Evolutionary conservation across 306 rosid species (phyloP).

Genomic region (Clitoria ternatea): DNA sequence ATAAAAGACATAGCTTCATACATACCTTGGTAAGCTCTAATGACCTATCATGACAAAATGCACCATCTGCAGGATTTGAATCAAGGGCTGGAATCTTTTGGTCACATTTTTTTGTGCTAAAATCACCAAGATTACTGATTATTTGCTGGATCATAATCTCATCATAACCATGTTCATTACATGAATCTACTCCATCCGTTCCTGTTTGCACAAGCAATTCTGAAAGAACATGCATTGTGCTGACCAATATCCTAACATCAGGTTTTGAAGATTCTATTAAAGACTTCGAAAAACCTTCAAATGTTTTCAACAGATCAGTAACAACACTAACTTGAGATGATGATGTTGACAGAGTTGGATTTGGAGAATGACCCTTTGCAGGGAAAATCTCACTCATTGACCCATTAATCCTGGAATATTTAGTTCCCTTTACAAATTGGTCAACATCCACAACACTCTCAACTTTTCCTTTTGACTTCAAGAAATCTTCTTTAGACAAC

Average conservation of each 20-base stretch:
- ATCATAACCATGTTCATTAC: slow-evolving; percentile 31
- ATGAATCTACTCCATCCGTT: slow-evolving; percentile 30
- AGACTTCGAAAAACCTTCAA: slow-evolving; percentile 40
- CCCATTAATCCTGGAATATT: slow-evolving; percentile 12
- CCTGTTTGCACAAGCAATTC: slow-evolving; percentile 47
- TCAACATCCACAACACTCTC: slow-evolving; percentile 13
- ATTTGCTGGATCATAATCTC: slow-evolving; percentile 36
- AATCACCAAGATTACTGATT: slow-evolving; percentile 43
- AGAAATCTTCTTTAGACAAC: slow-evolving; percentile 18
- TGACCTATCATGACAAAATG: slow-evolving; percentile 29
- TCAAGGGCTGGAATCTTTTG: slow-evolving; percentile 31
- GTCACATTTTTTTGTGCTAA: slow-evolving; percentile 26
- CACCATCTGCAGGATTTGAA: slow-evolving; percentile 27
- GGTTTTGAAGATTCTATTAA: slow-evolving; percentile 37
- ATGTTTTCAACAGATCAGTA: slow-evolving; percentile 30
- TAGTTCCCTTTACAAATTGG: slow-evolving; percentile 23
- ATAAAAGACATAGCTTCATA: background rate
- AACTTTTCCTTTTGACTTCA: slow-evolving; percentile 2
- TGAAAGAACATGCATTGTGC: slow-evolving; percentile 51
- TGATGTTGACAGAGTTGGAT: slow-evolving; percentile 16
- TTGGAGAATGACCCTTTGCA: slow-evolving; percentile 8
- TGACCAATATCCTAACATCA: slow-evolving; percentile 36
- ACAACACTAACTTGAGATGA: slow-evolving; percentile 25
- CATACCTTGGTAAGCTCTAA: slow-evolving; percentile 47
- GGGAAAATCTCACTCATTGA: slow-evolving; percentile 23